phyloP scores from a whole-genome alignment of 2,329 filamentous ascomycete species.

The Fusarium sp. region DNA sequence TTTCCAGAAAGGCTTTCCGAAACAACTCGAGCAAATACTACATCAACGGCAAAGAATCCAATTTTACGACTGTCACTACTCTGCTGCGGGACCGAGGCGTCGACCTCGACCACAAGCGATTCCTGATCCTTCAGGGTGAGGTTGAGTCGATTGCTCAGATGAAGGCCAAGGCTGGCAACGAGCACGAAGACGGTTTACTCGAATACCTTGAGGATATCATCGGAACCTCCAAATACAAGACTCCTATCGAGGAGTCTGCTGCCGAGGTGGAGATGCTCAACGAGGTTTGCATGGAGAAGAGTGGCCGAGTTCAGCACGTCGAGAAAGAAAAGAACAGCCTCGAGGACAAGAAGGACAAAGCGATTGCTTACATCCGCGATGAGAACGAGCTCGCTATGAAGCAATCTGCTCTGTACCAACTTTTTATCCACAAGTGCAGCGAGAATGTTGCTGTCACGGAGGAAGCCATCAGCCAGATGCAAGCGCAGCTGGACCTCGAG shows the following conservation, averaged over 20 bases:
- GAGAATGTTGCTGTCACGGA: constrained; percentile 90
- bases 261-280: constrained; percentile 91
- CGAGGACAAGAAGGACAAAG: constrained; percentile 97
- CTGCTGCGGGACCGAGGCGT: constrained; percentile 88
- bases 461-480: constrained; percentile 90
- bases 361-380: constrained; percentile 85
- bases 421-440: constrained; percentile 86
- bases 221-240: constrained; percentile 97
- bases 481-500: constrained; percentile 84
- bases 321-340: constrained; percentile 95
- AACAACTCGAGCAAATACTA: constrained; percentile 99
- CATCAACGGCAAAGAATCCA: constrained; percentile 88
- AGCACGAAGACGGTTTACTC: constrained; percentile 94
- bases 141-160: constrained; percentile 99
- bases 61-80: constrained; percentile 90
- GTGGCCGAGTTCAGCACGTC: constrained; percentile 92
- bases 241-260: constrained; percentile 93
- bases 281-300: constrained; percentile 95
- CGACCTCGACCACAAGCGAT: constrained; percentile 97
- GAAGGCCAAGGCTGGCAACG: constrained; percentile 94
- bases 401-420: constrained; percentile 90
- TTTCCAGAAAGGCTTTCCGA: constrained; percentile 93
- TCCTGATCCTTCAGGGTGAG: constrained; percentile 95
- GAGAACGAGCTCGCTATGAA: constrained; percentile 93
- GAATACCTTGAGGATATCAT: constrained; percentile 99